These are phyloP conservation scores for Rhynchosporium agropyri DNA, from an alignment of 2,329 filamentous ascomycete species.

Conservation along the genomic window DNA sequence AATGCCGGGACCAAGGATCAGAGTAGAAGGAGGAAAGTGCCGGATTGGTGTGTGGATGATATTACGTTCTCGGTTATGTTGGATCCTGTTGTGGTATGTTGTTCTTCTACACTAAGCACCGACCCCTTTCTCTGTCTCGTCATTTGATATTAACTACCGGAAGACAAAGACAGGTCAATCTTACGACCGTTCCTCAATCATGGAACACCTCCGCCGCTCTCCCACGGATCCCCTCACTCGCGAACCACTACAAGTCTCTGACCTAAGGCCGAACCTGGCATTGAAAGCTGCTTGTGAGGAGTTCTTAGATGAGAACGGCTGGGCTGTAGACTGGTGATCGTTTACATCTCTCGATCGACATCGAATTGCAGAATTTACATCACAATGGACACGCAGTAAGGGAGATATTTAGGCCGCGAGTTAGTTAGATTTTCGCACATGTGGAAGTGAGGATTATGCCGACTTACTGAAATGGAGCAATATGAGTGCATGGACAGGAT, in stretches of 20 bases:
- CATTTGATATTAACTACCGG: conserved; percentile 20
- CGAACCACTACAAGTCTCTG: conserved; percentile 66
- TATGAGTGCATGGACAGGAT: background rate
- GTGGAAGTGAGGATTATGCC: background rate
- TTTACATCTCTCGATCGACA: background rate
- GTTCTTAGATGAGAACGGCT: conserved; percentile 84
- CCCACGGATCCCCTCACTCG: conserved; percentile 82
- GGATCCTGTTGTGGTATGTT: conserved; percentile 57
- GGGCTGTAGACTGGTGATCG: conserved; percentile 83
- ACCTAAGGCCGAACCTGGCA: conserved; percentile 80
- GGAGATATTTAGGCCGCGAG: background rate
- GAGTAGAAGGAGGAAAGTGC: conserved; percentile 51
- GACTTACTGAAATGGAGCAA: background rate
- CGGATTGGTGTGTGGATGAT: conserved; percentile 77
- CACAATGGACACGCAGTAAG: background rate
- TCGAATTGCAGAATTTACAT: background rate
- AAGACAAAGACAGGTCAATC: conserved; percentile 84
- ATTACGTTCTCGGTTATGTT: conserved; percentile 76
- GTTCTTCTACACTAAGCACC: background rate
- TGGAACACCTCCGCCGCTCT: conserved; percentile 79
- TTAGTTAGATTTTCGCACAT: background rate
- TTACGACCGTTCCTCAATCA: conserved; percentile 83
- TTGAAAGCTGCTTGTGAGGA: conserved; percentile 82
- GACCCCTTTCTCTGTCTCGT: conserved; percentile 2
- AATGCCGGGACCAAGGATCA: conserved; percentile 46